Conservation (phyloP, 1,284 basidiomycete genomes). For the Leccinum angustisporum region DNA sequence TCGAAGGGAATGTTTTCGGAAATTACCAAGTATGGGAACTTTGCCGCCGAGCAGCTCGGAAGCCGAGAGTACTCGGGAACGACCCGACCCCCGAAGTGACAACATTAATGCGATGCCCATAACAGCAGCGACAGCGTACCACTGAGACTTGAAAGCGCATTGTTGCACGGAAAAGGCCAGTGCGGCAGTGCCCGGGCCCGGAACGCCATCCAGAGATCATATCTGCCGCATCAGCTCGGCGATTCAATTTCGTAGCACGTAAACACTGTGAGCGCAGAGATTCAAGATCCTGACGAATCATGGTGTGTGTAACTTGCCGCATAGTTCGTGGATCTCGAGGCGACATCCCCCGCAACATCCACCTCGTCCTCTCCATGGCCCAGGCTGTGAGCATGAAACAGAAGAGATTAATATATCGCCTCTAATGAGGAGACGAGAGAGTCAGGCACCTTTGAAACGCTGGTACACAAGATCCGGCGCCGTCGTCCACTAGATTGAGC, state of each 20-base stretch:
- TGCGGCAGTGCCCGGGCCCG: not conserved
- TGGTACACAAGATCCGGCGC: not conserved
- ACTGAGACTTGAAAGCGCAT: not conserved
- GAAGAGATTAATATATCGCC: not conserved
- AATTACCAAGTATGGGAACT: constrained; percentile 11
- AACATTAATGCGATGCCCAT: not conserved
- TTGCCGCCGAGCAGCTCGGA: constrained; percentile 11
- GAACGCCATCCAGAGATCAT: not conserved
- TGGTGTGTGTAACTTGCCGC: not conserved
- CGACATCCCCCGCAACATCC: not conserved
- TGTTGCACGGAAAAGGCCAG: not conserved
- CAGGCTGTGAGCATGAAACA: not conserved
- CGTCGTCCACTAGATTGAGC: not conserved
- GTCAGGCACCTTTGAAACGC: not conserved
- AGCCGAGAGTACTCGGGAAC: constrained; percentile 8
- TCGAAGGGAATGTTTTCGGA: not conserved
- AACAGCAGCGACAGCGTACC: not conserved
- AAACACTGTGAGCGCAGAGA: too few relatives aligned
- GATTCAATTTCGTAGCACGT: too few relatives aligned
- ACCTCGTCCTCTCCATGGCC: not conserved
- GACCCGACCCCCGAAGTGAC: not conserved
- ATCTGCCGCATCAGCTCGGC: not conserved
- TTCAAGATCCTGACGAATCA: not conserved
- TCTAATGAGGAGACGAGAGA: not conserved
- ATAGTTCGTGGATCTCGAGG: not conserved